Evolutionary conservation across 208 protist genomes (phyloP).

Genomic region (Wallacemonas rigidus): DNA sequence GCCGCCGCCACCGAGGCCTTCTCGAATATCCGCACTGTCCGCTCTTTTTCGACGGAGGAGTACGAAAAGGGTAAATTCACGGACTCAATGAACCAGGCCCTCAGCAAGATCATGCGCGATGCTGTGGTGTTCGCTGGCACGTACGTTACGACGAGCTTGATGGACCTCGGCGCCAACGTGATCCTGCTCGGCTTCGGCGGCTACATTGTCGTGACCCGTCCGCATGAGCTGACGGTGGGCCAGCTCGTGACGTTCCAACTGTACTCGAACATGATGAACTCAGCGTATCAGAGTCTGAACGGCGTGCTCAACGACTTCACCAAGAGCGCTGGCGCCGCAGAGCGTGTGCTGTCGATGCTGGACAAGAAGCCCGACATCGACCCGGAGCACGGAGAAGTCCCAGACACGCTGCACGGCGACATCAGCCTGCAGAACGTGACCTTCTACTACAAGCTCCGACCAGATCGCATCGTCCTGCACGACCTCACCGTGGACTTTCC

Average conservation of each 20-base stretch:
- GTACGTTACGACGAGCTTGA: constrained; percentile 35
- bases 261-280: constrained; percentile 55
- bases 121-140: constrained; percentile 41
- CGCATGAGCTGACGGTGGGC: constrained; percentile 46
- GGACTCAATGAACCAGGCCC: constrained; percentile 40
- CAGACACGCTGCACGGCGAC: constrained; percentile 21
- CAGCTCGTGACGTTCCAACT: constrained; percentile 62
- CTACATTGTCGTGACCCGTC: constrained; percentile 44
- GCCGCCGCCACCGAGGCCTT: constrained; percentile 57
- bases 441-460: constrained; percentile 33
- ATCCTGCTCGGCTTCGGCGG: constrained; percentile 54
- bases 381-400: constrained; percentile 23
- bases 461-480: constrained; percentile 28
- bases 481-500: constrained; percentile 31
- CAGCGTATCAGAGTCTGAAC: constrained; percentile 42
- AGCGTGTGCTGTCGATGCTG: constrained; percentile 53
- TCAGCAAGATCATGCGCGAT: constrained; percentile 43
- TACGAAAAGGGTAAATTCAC: constrained; percentile 39
- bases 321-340: constrained; percentile 48
- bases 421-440: constrained; percentile 22
- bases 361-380: constrained; percentile 38
- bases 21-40: constrained; percentile 66
- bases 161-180: constrained; percentile 40
- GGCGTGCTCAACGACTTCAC: constrained; percentile 45
- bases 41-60: constrained; percentile 59